Base-by-base conservation (phyloP, 805 yeast species). In the Pichia deserticola region DNA sequence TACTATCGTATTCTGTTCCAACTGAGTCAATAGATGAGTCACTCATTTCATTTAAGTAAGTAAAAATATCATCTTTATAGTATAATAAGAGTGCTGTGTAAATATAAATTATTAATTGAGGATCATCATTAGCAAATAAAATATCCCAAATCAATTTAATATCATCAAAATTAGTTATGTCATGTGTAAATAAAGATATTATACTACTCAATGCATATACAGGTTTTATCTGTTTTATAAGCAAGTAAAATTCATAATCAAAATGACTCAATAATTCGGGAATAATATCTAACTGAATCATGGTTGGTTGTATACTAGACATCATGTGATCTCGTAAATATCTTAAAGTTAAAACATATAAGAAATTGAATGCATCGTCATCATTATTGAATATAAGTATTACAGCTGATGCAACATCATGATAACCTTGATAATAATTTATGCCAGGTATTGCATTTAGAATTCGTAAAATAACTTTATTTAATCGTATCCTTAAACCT, bases 381-480 rank as follows among this genome's bases (percentile, higher is more conserved):
- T 63, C 68, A 36, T 55, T 41, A 12, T 56, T 57, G 44, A 81
- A 78, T 1, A 84, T 77, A 15, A 84, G 61, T 5, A 86, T 67
- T 7, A 86, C 70, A 5, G 86, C 74, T 36, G 86, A 74, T 1
- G 88, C 89, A 25, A 93, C 71, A 59, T 93, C 98, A 65, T 92
- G 98, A 64, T 77, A 88, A 0, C 99, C 99, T 66, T 92, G 99
- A 64, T 89, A 92, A 65, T 92, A 92, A 51, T 79, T 72, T 40
- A 90, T 68, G 4, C 65, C 59, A 0, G 90, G 90, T 55, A 82
- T 69, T 13, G 71, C 73, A 38, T 88, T 67, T 12, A 93, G 69
- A 3, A 89, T 70, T 20, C 70, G 69, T 12, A 76, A 64, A 4
- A 88, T 75, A 12, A 83, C 54, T 5, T 62, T 62, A 28, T 59